Conservation (phyloP, 2,329 filamentous ascomycete genomes). For the Decorospora gaudefroyi region DNA sequence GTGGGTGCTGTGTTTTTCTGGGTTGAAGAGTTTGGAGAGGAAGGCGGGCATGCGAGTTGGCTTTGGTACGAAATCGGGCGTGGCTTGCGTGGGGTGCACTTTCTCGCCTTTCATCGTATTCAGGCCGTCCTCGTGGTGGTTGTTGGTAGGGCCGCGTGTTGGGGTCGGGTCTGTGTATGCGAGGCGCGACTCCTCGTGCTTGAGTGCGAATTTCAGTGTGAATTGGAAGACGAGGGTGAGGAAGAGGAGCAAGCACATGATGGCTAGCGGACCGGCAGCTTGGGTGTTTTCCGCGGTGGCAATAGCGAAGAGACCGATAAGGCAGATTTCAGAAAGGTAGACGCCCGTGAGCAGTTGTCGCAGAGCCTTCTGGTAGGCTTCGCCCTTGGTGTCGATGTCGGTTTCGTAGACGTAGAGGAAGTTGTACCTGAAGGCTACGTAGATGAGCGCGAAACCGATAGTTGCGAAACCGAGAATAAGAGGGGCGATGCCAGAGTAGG, state of each 20-base stretch:
- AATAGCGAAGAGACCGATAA: slow-evolving; percentile 55
- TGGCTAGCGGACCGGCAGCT: slow-evolving; percentile 49
- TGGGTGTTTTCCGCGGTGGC: slow-evolving; percentile 41
- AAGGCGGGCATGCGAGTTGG: slow-evolving; percentile 41
- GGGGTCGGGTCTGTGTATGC: slow-evolving; percentile 34
- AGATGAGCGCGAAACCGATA: slow-evolving; percentile 52
- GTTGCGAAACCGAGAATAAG: slow-evolving; percentile 54
- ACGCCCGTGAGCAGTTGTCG: slow-evolving; percentile 55
- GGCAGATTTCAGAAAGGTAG: slow-evolving; percentile 55
- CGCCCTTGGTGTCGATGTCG: slow-evolving; percentile 54
- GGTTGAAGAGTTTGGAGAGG: slow-evolving; percentile 41
- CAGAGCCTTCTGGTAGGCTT: slow-evolving; percentile 53
- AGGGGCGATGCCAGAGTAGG: slow-evolving; percentile 56
- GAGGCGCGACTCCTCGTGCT: slow-evolving; percentile 37
- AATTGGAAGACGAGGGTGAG: slow-evolving; percentile 51
- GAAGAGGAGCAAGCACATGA: slow-evolving; percentile 51
- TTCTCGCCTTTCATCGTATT: slow-evolving; percentile 17
- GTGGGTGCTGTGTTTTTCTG: slow-evolving; percentile 39
- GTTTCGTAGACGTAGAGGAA: slow-evolving; percentile 56
- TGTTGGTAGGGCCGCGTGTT: slow-evolving; percentile 19
- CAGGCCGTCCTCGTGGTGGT: slow-evolving; percentile 32
- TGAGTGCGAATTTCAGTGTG: slow-evolving; percentile 41
- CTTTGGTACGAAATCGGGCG: slow-evolving; percentile 21
- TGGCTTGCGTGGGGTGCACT: slow-evolving; percentile 1
- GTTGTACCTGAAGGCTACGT: slow-evolving; percentile 56